A percentile compares a stretch with the other conserved stretches of the same genome.
These are phyloP conservation scores for Trichoderma asperelloides DNA, from an alignment of 495 filamentous ascomycete genomes.

Conservation along the genomic window DNA sequence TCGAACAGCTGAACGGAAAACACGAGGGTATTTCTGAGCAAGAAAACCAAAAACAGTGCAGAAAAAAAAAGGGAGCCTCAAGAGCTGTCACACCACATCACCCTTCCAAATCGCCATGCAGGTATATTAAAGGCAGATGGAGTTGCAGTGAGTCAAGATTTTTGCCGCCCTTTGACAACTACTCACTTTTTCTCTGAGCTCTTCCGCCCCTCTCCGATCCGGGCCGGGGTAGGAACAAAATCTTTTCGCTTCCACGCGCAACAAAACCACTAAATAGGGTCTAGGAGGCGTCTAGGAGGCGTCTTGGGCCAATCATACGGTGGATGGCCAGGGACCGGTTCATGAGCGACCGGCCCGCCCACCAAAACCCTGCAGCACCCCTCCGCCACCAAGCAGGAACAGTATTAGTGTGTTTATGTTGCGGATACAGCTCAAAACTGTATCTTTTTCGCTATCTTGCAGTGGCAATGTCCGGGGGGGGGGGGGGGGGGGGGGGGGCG, in stretches of 20 bases:
- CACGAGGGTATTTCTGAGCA: not conserved
- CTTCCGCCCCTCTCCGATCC: too few relatives aligned
- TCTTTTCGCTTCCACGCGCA: not conserved
- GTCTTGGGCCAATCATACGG: not conserved
- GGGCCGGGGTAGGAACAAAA: too few relatives aligned
- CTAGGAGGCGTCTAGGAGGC: not conserved
- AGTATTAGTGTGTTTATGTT: not conserved
- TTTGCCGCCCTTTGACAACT: too few relatives aligned
- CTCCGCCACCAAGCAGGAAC: not conserved
- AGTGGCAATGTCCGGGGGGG: too few relatives aligned
- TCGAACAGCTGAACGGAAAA: not conserved
- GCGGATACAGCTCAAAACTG: too few relatives aligned
- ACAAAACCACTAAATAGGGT: not conserved
- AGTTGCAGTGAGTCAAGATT: too few relatives aligned
- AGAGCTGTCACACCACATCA: not conserved
- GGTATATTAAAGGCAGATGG: not conserved
- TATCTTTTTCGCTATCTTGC: too few relatives aligned
- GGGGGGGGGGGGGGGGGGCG: too few relatives aligned
- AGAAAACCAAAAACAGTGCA: not conserved
- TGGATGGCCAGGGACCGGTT: not conserved
- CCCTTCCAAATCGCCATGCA: not conserved
- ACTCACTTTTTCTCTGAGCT: too few relatives aligned
- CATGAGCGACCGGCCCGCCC: not conserved
- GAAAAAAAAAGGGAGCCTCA: not conserved
- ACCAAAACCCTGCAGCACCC: not conserved